Evolutionary conservation across 2,329 filamentous ascomycete genomes (phyloP), one percentile per base, ranked within the genome.

Genomic region (Aspergillus felis): DNA sequence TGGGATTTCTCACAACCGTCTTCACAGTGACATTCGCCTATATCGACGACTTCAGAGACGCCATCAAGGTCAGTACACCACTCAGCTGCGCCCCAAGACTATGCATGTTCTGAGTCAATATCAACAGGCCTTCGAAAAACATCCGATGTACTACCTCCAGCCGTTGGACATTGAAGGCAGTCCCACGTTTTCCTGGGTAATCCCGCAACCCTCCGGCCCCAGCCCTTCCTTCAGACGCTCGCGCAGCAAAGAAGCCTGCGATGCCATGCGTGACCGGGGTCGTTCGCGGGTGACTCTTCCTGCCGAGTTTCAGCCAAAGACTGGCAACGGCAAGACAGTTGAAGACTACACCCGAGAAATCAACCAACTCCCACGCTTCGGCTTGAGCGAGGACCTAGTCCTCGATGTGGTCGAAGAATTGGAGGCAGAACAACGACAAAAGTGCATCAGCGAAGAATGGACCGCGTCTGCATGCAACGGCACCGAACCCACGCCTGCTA

Each of bases 21-120:
- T 56, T 57, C 42, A 66, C 54, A 32, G 64, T 66, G 22, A 66
- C 61, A 3, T 68, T 68, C 53, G 62, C 64, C 53, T 68, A 60
- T 46, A 61, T 68, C 8, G 66, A 63, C 28, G 66, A 68, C 28
- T 68, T 55, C 42, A 55, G 55, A 32, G 66, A 68, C 53, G 64
- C 64, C 0, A 61, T 68, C 50, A 67, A 61, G 57, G 71, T 67
- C 60, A 41, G 55, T 57, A 14, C 22, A 24, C 22, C 44, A 24
- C 3, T 25, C 20, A 14, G 12, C 22, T 25, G 12, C 5, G 3
- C 44, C 10, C 25, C 44, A 27, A 17, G 32, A 6, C 32, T 47
- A 24, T 47, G 22, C 44, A 47, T 24, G 22, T 44, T 25, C 44
- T 47, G 24, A 47, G 5, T 47, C 44, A 12, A 24, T 7, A 14